phyloP scores from a whole-genome alignment of 805 yeast species.

The Starmerella khaoyaiensis region DNA sequence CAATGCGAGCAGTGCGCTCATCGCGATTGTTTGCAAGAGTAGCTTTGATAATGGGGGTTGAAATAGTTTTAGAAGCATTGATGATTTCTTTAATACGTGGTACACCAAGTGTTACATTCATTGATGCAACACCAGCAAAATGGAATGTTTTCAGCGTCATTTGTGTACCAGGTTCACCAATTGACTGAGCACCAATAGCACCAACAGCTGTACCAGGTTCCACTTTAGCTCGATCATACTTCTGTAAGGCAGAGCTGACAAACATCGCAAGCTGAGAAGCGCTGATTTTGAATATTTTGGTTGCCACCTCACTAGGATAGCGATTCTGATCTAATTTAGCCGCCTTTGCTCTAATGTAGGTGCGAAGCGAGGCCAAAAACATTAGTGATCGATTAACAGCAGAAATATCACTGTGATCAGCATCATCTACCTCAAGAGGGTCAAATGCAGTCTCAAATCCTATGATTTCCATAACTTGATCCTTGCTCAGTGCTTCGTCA shows the following conservation, averaged over 20 bases:
- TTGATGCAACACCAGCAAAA: constrained; percentile 98
- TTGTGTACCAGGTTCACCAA: constrained; percentile 99
- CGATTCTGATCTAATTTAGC: constrained; percentile 37
- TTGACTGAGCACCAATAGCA: constrained; percentile 97
- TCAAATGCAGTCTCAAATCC: constrained; percentile 35
- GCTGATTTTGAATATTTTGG: constrained; percentile 44
- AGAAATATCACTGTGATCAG: constrained; percentile 12
- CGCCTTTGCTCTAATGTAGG: constrained; percentile 48
- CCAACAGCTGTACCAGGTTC: constrained; percentile 99
- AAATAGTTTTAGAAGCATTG: constrained; percentile 87
- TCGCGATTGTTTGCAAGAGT: constrained; percentile 84
- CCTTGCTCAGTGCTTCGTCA: constrained; percentile 54
- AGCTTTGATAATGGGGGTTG: constrained; percentile 94
- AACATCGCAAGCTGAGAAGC: constrained; percentile 47
- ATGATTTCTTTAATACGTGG: constrained; percentile 98
- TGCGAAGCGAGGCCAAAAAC: constrained; percentile 64
- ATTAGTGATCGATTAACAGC: constrained; percentile 58
- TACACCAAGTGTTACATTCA: constrained; percentile 97
- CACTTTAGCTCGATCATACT: constrained; percentile 79
- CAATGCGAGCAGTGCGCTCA: constrained; percentile 97
- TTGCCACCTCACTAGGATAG: constrained; percentile 25
- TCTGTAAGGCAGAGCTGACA: constrained; percentile 60
- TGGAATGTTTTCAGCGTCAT: constrained; percentile 96
- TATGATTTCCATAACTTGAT: constrained; percentile 44
- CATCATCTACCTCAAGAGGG: constrained; percentile 2